These are phyloP conservation scores for Tetrastigma voinierianum DNA, from an alignment of 164 flowering plant genomes.

Conservation along the genomic window DNA sequence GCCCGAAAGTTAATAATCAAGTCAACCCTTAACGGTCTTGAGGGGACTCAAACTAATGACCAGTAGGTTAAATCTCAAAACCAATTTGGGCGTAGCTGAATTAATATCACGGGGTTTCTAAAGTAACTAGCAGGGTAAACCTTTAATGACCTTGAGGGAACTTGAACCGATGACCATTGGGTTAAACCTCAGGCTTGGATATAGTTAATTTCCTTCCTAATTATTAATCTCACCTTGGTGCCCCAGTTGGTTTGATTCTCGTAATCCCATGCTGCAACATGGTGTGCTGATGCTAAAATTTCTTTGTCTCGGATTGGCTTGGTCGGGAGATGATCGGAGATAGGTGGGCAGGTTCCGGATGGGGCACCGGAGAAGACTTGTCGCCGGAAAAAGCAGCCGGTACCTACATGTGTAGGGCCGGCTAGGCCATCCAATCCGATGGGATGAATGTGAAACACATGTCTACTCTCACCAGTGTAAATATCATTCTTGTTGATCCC, in stretches of 20 bases:
- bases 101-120: no score
- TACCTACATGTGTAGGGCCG: constrained; percentile 57
- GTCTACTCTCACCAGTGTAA: constrained; percentile 33
- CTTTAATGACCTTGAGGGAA: no score
- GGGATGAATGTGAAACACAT: constrained; percentile 34
- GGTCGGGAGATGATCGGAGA: constrained; percentile 18
- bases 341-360: constrained; percentile 27
- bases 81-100: no score
- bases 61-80: no score
- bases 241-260: constrained; percentile 65
- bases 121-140: no score
- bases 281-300: constrained; percentile 34
- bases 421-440: constrained; percentile 56
- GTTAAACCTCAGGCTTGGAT: no score
- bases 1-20: no score
- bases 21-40: no score
- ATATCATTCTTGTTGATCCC: constrained; percentile 51
- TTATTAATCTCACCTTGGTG: constrained; percentile 44
- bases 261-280: constrained; percentile 49
- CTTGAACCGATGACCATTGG: no score
- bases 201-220: no score
- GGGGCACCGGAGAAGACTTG: constrained; percentile 48
- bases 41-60: no score
- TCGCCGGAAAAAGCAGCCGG: constrained; percentile 51
- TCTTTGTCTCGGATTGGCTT: constrained; percentile 16